These are phyloP conservation scores for Rhodosorus marinus DNA, from an alignment of 23 red algal species.

Conservation along the genomic window DNA sequence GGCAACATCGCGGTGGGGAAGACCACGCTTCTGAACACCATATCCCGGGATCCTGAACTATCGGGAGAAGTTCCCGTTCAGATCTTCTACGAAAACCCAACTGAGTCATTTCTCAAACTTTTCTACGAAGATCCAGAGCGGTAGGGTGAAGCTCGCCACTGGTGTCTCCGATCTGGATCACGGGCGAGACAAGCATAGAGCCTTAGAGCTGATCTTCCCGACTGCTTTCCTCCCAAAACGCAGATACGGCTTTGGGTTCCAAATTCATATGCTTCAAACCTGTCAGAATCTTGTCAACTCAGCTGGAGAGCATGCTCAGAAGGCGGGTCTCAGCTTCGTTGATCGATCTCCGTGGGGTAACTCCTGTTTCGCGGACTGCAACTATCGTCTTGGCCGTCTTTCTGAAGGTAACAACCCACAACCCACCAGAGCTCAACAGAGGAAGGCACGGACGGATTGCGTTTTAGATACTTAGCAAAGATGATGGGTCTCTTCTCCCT, in stretches of 20 bases:
- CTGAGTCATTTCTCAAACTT: not conserved
- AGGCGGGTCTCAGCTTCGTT: not conserved
- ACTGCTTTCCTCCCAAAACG: too few relatives aligned
- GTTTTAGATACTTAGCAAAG: too few relatives aligned
- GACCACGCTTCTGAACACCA: not conserved
- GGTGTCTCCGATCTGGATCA: too few relatives aligned
- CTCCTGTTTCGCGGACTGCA: not conserved
- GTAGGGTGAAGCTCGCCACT: too few relatives aligned
- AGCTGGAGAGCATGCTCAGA: not conserved
- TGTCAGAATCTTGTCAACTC: not conserved
- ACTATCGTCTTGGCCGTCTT: not conserved
- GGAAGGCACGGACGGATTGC: too few relatives aligned
- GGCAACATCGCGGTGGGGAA: not conserved
- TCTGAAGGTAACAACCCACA: too few relatives aligned
- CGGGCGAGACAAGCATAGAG: too few relatives aligned
- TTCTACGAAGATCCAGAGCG: not conserved
- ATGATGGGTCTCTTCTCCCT: too few relatives aligned
- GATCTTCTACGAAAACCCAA: not conserved
- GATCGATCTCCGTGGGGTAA: not conserved
- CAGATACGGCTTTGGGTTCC: not conserved
- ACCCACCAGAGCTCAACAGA: too few relatives aligned
- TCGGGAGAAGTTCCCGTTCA: not conserved
- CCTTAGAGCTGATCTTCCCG: too few relatives aligned
- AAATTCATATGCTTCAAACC: not conserved
- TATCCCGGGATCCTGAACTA: not conserved